These are phyloP conservation scores for Chaetothyriales sp. DNA, from an alignment of 2,329 filamentous ascomycete genomes.

Conservation along the genomic window DNA sequence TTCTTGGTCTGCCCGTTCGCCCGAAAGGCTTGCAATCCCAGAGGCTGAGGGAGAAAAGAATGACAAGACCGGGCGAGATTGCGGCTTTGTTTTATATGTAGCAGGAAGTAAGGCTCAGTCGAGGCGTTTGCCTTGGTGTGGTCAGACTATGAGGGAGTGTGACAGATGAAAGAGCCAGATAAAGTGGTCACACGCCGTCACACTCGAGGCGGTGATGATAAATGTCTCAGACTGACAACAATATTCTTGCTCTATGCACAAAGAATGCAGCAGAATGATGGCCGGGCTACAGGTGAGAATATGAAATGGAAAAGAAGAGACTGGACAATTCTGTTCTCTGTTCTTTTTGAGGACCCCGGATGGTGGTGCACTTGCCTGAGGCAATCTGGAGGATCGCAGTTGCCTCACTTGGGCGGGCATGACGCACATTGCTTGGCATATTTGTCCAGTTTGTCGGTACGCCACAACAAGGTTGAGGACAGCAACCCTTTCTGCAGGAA, in stretches of 20 bases:
- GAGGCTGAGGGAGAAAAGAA: background rate
- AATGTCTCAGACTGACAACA: background rate
- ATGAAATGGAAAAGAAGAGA: background rate
- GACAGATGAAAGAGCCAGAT: background rate
- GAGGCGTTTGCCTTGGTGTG: background rate
- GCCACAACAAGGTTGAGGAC: background rate
- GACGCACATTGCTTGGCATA: background rate
- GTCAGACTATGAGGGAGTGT: background rate
- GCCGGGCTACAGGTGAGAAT: background rate
- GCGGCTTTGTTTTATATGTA: background rate
- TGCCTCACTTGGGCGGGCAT: background rate
- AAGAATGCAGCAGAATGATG: background rate
- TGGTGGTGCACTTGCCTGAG: background rate
- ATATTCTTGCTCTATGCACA: background rate
- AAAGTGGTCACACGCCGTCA: background rate
- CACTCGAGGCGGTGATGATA: background rate
- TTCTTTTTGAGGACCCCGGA: background rate
- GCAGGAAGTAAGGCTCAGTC: background rate
- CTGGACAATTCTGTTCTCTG: background rate
- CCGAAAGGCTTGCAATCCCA: background rate
- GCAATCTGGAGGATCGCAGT: background rate
- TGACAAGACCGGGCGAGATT: background rate
- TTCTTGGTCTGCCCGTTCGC: background rate
- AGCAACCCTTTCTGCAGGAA: background rate
- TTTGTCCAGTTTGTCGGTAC: background rate